A percentile compares a stretch with the other conserved stretches of the same genome.
Evolutionary conservation across 768 basidiomycete genomes (phyloP).

Genomic region (Cantharellus cinnabarinus): DNA sequence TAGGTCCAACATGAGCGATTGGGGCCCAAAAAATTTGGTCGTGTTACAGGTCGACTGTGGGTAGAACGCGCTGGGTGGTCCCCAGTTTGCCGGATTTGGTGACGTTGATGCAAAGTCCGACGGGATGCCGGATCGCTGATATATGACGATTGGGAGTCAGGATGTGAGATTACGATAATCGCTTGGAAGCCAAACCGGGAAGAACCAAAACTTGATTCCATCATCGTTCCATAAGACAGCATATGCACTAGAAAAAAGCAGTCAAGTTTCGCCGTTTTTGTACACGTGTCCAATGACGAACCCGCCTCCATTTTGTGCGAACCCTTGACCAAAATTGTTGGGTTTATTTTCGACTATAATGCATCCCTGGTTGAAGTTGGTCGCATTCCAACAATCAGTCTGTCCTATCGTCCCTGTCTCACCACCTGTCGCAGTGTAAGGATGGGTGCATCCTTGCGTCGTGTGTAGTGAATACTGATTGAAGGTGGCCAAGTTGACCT

Average conservation of each 20-base stretch:
- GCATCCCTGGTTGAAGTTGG: conserved; percentile 1
- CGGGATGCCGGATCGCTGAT: background rate
- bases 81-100: background rate
- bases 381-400: conserved; percentile 1
- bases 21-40: background rate
- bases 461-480: background rate
- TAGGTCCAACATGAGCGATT: background rate
- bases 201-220: background rate
- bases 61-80: background rate
- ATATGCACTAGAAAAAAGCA: background rate
- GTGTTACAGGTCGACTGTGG: background rate
- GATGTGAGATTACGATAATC: background rate
- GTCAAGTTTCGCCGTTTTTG: background rate
- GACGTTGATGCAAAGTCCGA: background rate
- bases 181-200: background rate
- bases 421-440: background rate
- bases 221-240: background rate
- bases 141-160: too few relatives aligned
- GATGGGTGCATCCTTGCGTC: background rate
- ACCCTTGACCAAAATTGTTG: background rate
- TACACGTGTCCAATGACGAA: background rate
- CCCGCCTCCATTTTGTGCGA: background rate
- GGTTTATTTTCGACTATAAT: background rate
- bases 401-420: background rate
- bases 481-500: background rate